Evolutionary conservation across 805 yeast genomes (phyloP), one percentile per base, ranked within the genome.

Genomic region (Myxozyma neotropica): DNA sequence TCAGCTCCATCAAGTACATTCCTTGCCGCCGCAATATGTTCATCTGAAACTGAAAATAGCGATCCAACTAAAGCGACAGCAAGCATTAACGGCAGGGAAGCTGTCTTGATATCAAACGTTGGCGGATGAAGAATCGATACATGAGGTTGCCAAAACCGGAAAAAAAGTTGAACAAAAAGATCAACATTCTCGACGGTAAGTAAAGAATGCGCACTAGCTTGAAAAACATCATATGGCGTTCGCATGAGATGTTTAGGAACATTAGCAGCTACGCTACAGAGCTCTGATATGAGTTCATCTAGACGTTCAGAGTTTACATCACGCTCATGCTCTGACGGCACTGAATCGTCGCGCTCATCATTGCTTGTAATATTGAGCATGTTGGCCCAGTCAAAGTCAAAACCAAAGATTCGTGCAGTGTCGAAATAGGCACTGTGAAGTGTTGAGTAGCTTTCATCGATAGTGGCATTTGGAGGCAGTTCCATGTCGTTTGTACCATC

Each of bases 371-470:
- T 24, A 36, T 52, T 23, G 23, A n/a, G 42, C 35, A 52, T 19
- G 26, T 26, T 52, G 5, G 42, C 19, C 56, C 56, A 52, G 12
- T 52, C 42, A n/a, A 23, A 42, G 17, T 52, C 56, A n/a, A n/a
- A n/a, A 17, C n/a, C n/a, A 6, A 19, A 13, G n/a, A 39, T 26
- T 15, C 54, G 45, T 8, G 54, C 29, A 3, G 46, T 38, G 27
- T 50, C 54, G 38, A 50, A 50, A 23, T 38, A 50, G 3, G 54
- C 54, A 17, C 54, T 39, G 3, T 23, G 46, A 5, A 50, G 46
- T 2, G n/a, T 36, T 26, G 54, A 36, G 13, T 19, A 23, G 17
- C 23, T 10, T 5, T 39, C 38, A 13, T 50, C 24, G 3, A 38
- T 24, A 4, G 13, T 10, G 3, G 23, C 3, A 15, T 39, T 23